Evolutionary conservation across 1,284 basidiomycete genomes (phyloP).

Genomic region (Cystobasidium sp.): DNA sequence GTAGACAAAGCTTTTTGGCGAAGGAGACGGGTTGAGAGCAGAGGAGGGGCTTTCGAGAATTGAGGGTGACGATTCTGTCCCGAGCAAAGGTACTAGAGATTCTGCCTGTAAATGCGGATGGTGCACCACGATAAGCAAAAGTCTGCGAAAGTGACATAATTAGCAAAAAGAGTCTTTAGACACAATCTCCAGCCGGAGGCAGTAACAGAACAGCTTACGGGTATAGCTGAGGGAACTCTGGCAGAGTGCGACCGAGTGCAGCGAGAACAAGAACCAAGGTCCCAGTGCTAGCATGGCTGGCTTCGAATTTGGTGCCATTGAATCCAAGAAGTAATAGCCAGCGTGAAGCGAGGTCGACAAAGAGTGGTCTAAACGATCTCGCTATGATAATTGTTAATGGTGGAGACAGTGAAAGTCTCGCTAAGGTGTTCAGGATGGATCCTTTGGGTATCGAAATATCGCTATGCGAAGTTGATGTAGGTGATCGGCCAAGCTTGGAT

Average conservation of each 20-base stretch:
- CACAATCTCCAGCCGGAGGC: not conserved
- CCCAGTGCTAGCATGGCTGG: slow-evolving; percentile 8
- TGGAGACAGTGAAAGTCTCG: slow-evolving; percentile 52
- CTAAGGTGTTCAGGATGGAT: slow-evolving; percentile 50
- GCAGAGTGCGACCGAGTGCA: slow-evolving; percentile 51
- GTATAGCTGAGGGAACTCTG: slow-evolving; percentile 52
- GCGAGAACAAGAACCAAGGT: slow-evolving; percentile 44
- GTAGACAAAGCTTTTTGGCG: slow-evolving; percentile 4
- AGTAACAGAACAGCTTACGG: slow-evolving; percentile 46
- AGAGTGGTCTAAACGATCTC: slow-evolving; percentile 53
- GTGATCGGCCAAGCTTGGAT: slow-evolving; percentile 24
- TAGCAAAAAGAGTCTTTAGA: not conserved
- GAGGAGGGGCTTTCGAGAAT: slow-evolving; percentile 20
- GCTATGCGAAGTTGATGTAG: slow-evolving; percentile 5
- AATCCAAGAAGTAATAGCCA: slow-evolving; percentile 50
- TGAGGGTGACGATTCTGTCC: not conserved
- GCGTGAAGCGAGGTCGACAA: slow-evolving; percentile 53
- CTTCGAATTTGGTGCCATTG: slow-evolving; percentile 34
- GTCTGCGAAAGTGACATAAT: slow-evolving; percentile 2
- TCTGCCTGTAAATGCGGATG: not conserved
- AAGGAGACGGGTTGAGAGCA: slow-evolving; percentile 14
- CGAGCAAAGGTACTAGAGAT: slow-evolving; percentile 11
- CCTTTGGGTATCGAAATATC: slow-evolving; percentile 19
- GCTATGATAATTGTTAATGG: slow-evolving; percentile 51
- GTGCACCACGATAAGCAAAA: slow-evolving; percentile 13